A percentile compares a stretch with the other conserved stretches of the same genome.
Conservation (phyloP, 2,329 filamentous ascomycete species). For the Ascochyta clinopodiicola region DNA sequence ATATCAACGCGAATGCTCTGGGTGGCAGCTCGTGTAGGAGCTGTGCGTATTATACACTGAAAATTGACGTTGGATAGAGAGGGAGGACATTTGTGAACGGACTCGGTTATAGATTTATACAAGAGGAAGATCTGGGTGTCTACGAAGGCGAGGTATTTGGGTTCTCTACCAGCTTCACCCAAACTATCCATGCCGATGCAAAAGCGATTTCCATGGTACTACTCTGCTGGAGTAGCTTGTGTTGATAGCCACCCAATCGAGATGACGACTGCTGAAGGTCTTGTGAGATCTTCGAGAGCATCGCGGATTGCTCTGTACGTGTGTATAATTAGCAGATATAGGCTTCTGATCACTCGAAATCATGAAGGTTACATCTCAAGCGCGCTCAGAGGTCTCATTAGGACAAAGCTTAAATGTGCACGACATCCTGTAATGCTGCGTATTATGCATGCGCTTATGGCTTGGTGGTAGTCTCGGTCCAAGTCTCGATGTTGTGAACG, state of each 20-base stretch:
- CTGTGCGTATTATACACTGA: neutral
- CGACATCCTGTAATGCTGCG: constrained; percentile 1
- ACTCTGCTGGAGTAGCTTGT: neutral
- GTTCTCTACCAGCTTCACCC: neutral
- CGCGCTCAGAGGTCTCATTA: neutral
- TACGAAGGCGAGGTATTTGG: neutral
- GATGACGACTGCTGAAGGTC: neutral
- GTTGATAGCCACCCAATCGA: neutral
- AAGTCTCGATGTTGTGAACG: neutral
- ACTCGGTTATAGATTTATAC: neutral
- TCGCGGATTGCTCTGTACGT: neutral
- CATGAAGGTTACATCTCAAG: neutral
- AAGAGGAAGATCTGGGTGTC: neutral
- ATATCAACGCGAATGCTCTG: neutral
- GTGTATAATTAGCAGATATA: neutral
- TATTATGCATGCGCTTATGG: constrained; percentile 2
- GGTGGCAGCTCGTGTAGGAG: neutral
- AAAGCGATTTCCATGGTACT: neutral
- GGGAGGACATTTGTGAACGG: neutral
- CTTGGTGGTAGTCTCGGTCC: neutral
- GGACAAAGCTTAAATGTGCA: neutral
- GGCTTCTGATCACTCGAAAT: neutral
- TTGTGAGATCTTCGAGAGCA: neutral
- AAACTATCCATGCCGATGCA: neutral
- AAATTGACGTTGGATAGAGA: neutral